These are phyloP conservation scores for Stevia rebaudiana DNA, from an alignment of 140 eudicot species.

Conservation along the genomic window DNA sequence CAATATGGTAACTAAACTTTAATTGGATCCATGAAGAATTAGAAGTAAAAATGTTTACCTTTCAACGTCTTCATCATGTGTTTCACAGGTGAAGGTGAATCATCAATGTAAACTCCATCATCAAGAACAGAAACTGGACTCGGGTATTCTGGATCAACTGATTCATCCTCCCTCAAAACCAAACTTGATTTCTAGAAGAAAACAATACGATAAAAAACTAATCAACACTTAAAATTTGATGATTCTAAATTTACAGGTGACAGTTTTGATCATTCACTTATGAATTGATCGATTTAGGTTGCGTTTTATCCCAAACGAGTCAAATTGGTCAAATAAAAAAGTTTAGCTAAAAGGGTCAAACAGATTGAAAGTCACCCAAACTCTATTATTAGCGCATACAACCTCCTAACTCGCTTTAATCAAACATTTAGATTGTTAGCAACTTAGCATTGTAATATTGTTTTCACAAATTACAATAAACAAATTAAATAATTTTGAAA, in stretches of 20 bases:
- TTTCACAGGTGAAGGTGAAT: conserved; percentile 65
- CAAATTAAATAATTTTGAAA: neutral
- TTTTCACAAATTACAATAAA: neutral
- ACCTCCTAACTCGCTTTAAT: neutral
- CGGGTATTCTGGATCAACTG: conserved; percentile 56
- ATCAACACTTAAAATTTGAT: conserved; percentile 8
- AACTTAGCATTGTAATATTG: neutral
- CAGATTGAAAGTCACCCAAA: neutral
- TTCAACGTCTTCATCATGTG: conserved; percentile 32
- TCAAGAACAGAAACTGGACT: conserved; percentile 98
- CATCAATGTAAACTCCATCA: conserved; percentile 43
- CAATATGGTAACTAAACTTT: neutral
- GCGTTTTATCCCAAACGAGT: too few relatives aligned
- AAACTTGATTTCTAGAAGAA: conserved; percentile 40
- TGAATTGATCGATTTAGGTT: too few relatives aligned
- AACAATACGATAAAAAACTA: neutral
- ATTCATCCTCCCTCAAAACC: conserved; percentile 45
- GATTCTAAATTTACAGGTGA: neutral
- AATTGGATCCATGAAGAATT: neutral
- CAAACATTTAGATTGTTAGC: neutral
- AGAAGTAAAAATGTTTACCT: conserved; percentile 30
- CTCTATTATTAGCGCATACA: neutral
- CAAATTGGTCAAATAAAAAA: too few relatives aligned
- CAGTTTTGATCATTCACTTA: neutral
- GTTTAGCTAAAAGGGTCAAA: neutral